Evolutionary conservation across 2,329 filamentous ascomycete species (phyloP).

Genomic region (Ophiostoma tasmaniense): DNA sequence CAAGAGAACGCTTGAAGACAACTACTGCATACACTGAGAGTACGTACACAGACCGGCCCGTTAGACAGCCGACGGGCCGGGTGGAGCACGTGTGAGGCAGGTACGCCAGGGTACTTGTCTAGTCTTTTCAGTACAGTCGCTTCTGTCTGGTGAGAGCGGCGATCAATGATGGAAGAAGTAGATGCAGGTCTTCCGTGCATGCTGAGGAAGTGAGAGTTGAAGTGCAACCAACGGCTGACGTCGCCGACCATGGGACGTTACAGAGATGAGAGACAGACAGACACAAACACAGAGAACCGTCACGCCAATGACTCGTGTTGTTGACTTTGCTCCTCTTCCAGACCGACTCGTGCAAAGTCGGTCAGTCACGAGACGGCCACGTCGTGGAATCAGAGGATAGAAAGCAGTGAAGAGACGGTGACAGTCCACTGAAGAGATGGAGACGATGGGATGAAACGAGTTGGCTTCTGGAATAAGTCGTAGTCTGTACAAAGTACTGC

Average conservation of each 20-base stretch:
- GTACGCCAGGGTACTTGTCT: neutral
- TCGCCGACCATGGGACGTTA: constrained; percentile 2
- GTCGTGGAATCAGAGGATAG: neutral
- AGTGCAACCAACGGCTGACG: neutral
- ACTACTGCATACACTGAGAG: no score
- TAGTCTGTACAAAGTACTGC: neutral
- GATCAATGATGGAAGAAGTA: no score
- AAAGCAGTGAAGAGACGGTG: neutral
- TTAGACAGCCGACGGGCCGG: constrained; percentile 19
- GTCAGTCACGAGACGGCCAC: no score
- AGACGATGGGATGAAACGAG: neutral
- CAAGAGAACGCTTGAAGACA: no score
- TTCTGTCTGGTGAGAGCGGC: no score
- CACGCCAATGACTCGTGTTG: no score
- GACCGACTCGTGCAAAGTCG: no score
- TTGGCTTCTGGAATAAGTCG: neutral
- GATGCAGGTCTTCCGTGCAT: no score
- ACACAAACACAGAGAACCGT: neutral
- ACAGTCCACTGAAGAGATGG: neutral
- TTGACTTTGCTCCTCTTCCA: no score
- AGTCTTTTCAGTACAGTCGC: no score
- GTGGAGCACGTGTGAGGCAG: constrained; percentile 18
- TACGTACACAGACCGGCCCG: constrained; percentile 14
- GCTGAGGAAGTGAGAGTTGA: neutral
- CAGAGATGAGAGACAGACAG: neutral